Conservation (phyloP, 768 basidiomycete genomes). For the Cyclocybe aegerita region DNA sequence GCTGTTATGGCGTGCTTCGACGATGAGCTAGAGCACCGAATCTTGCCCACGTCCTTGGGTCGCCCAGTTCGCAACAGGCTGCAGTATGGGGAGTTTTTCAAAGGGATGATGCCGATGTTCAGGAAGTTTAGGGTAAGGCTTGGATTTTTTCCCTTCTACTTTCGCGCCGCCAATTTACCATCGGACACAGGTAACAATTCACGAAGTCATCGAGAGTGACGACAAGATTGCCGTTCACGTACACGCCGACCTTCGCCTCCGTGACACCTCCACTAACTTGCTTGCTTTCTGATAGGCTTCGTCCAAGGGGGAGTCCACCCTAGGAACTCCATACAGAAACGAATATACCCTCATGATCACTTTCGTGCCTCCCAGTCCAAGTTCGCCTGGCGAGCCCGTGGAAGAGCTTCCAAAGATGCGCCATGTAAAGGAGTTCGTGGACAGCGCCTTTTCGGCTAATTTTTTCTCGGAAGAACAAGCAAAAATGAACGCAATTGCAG, state of each 20-base stretch:
- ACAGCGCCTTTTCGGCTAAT: slow-evolving; percentile 19
- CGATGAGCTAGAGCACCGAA: slow-evolving; percentile 32
- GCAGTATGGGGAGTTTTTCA: slow-evolving; percentile 30
- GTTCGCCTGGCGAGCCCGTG: slow-evolving; percentile 7
- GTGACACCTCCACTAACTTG: background rate
- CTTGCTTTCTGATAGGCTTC: slow-evolving; percentile 17
- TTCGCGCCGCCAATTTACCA: background rate
- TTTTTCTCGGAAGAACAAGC: slow-evolving; percentile 31
- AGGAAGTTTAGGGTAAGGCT: slow-evolving; percentile 27
- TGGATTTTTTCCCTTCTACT: background rate
- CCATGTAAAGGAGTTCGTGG: slow-evolving; percentile 31
- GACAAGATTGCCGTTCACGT: slow-evolving; percentile 18
- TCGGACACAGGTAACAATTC: slow-evolving; percentile 12
- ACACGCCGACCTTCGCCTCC: background rate
- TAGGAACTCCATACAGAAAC: slow-evolving; percentile 21
- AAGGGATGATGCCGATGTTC: slow-evolving; percentile 25
- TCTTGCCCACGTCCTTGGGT: slow-evolving; percentile 31
- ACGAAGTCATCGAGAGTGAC: slow-evolving; percentile 16
- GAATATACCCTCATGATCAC: slow-evolving; percentile 23
- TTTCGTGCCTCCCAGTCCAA: slow-evolving; percentile 11
- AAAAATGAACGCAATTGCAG: slow-evolving; percentile 12
- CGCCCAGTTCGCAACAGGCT: slow-evolving; percentile 34
- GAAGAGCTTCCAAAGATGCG: slow-evolving; percentile 22
- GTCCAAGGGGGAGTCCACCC: slow-evolving; percentile 20
- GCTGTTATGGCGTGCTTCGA: slow-evolving; percentile 29